Conservation (phyloP, 768 basidiomycete genomes). For the Auricularia sp. region DNA sequence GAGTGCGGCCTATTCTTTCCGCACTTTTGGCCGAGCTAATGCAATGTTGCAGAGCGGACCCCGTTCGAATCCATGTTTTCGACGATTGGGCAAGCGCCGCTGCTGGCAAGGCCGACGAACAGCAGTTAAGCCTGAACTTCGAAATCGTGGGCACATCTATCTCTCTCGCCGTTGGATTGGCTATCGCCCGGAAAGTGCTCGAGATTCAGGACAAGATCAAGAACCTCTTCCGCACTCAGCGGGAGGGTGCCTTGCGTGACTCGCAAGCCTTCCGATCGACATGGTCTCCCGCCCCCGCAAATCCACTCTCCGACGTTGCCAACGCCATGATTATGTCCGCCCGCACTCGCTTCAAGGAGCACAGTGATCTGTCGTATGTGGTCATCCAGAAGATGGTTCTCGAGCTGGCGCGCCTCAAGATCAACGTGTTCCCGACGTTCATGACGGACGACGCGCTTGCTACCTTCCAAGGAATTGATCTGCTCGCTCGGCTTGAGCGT, state of each 20-base stretch:
- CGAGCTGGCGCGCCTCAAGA: conserved; percentile 48
- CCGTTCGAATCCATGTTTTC: conserved; percentile 58
- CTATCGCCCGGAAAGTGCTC: conserved; percentile 69
- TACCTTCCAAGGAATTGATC: conserved; percentile 56
- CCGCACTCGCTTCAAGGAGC: conserved; percentile 58
- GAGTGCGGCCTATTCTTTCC: conserved; percentile 38
- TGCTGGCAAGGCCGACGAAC: conserved; percentile 28
- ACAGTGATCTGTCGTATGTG: conserved; percentile 43
- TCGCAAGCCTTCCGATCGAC: conserved; percentile 69
- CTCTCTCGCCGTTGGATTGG: conserved; percentile 55
- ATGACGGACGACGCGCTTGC: conserved; percentile 73
- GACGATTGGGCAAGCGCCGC: conserved; percentile 71
- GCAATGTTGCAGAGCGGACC: conserved; percentile 51
- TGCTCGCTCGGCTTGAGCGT: conserved; percentile 63
- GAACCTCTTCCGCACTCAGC: conserved; percentile 60
- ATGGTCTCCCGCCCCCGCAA: conserved; percentile 62
- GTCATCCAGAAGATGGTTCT: conserved; percentile 71
- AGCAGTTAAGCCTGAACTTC: conserved; percentile 65
- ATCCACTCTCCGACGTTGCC: conserved; percentile 77
- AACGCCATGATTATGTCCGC: conserved; percentile 75
- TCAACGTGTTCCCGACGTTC: conserved; percentile 70
- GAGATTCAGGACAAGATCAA: conserved; percentile 67
- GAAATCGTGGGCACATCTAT: conserved; percentile 62
- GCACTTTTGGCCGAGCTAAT: not conserved
- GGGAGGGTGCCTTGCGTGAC: conserved; percentile 67